Evolutionary conservation across 352 stramenopile genomes (phyloP).

Genomic region (Paralagenidium karlingii): DNA sequence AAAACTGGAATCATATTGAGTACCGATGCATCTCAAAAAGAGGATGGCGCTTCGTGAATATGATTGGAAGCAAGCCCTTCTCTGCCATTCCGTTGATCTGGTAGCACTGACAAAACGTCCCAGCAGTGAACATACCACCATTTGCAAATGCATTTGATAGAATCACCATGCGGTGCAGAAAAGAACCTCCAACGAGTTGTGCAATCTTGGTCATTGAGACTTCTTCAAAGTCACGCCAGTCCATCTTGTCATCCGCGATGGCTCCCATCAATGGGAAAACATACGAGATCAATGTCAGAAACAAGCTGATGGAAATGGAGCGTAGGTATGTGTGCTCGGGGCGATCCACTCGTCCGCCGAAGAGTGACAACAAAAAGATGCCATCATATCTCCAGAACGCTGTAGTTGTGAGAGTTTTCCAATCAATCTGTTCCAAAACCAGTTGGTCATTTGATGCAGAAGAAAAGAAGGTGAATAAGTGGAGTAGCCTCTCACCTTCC

Average conservation of each 20-base stretch:
- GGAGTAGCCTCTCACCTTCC: too few species aligned
- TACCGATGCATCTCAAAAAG: too few species aligned
- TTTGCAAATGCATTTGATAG: conserved; percentile 74
- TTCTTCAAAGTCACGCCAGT: conserved; percentile 74
- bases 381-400: conserved; percentile 95
- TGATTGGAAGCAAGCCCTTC: too few species aligned
- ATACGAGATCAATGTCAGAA: conserved; percentile 80
- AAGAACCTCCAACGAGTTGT: conserved; percentile 61
- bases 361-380: conserved; percentile 80
- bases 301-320: too few species aligned
- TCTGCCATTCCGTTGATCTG: conserved; percentile 76
- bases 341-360: too few species aligned
- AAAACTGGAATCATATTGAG: conserved; percentile 24
- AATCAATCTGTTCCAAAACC: too few species aligned
- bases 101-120: conserved; percentile 85
- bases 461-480: too few species aligned
- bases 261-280: conserved; percentile 79
- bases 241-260: conserved; percentile 44
- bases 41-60: too few species aligned
- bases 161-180: conserved; percentile 77
- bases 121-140: conserved; percentile 82
- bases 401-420: conserved; percentile 88
- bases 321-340: too few species aligned
- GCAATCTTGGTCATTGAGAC: conserved; percentile 78
- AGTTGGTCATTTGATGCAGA: too few species aligned